Conservation (phyloP, 441 rosid species). For the California macrophylla region DNA sequence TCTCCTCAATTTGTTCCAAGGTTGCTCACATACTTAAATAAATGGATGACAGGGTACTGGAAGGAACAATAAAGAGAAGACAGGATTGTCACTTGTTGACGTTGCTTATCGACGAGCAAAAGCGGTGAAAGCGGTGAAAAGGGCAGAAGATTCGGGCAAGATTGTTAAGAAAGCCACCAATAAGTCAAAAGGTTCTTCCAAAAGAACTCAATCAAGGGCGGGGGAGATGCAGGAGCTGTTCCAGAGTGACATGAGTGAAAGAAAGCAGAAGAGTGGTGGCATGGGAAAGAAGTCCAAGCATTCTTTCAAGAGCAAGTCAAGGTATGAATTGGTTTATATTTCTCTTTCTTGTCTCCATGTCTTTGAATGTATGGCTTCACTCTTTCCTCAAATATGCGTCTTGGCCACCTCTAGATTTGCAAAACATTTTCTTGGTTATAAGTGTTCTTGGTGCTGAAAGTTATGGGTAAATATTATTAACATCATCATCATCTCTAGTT, state of each 20-base stretch:
- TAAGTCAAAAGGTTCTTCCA: slow-evolving; percentile 39
- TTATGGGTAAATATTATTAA: too few species aligned
- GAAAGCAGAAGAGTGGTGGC: slow-evolving; percentile 42
- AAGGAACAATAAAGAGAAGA: slow-evolving; percentile 47
- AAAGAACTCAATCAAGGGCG: slow-evolving; percentile 45
- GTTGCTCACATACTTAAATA: not conserved
- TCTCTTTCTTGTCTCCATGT: slow-evolving; percentile 7
- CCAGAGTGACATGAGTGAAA: slow-evolving; percentile 81
- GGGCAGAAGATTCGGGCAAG: slow-evolving; percentile 67
- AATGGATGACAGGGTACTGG: slow-evolving; percentile 34
- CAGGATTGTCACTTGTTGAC: slow-evolving; percentile 61
- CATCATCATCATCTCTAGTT: not conserved
- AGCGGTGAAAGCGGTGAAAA: slow-evolving; percentile 70
- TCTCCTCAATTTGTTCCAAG: not conserved
- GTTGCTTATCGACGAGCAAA: slow-evolving; percentile 85
- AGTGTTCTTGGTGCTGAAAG: not conserved
- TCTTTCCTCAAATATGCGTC: not conserved
- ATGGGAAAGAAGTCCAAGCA: slow-evolving; percentile 49
- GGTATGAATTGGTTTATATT: slow-evolving; percentile 37
- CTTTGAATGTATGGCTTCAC: not conserved
- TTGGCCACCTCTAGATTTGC: not conserved
- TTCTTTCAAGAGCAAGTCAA: slow-evolving; percentile 86
- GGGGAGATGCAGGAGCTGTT: slow-evolving; percentile 81
- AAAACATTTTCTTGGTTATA: not conserved
- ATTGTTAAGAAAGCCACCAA: slow-evolving; percentile 37